Base-by-base conservation (phyloP, 2,329 filamentous ascomycete genomes). In the Macrophomina pseudophaseolina region DNA sequence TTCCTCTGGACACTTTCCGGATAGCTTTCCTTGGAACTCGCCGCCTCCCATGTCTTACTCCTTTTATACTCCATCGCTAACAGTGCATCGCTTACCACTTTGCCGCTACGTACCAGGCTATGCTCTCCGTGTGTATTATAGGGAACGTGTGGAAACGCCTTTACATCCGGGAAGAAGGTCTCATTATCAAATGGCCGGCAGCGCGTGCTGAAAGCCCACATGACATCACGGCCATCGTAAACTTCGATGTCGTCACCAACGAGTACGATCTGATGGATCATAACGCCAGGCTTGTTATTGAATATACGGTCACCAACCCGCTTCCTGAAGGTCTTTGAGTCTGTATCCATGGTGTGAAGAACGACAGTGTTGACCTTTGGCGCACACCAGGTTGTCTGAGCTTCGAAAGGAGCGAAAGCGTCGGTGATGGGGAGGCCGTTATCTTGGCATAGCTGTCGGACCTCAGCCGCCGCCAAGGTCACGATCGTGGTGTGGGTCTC, bases 221-320 rank as follows among this genome's bases (percentile, higher is more conserved):
- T 80, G 6, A 85, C 79, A 38, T 85, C 81, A 53, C 80, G 80
- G 63, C 74, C 74, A 56, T 82, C 69, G 68, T 82, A 83, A 0
- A 82, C 74, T 56, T 85, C 82, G 63, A 86, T 81, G 62, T 86
- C 84, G 1, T 84, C 81, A 0, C 83, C 83, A 0, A 83, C 78
- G 0, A 86, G 69, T 0, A 84, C 68, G 6, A 85, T 66, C 0
- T 81, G 77, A 65, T 85, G 80, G 54, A 84, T 81, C 0, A 74
- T 75, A 48, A 77, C 78, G 6, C 80, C 79, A 9, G 75, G 74
- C 72, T 84, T 85, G 65, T 80, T 69, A 63, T 79, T 69, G 71
- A 79, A 83, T 4, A 84, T 71, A 1, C 83, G 18, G 48, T 84
- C 76, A 0, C 82, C 83, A 9, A 85, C 71, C 28, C 71, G 71